These are phyloP conservation scores for Candida frijolesensis DNA, from an alignment of 1,139 yeast genomes.

Conservation along the genomic window DNA sequence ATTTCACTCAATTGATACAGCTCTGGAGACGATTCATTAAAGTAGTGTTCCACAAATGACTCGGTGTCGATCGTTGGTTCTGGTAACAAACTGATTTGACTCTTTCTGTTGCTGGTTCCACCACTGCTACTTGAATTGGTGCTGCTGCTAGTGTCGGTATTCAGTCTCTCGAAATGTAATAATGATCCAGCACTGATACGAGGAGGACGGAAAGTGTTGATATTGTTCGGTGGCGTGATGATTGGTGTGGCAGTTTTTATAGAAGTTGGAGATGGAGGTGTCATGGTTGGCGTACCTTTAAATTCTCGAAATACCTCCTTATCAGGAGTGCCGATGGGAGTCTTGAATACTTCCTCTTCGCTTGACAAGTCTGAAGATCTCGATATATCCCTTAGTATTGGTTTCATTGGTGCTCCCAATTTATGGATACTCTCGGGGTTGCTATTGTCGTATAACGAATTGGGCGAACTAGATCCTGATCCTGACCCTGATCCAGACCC, in stretches of 20 bases:
- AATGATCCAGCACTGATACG: slow-evolving; percentile 8
- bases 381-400: slow-evolving; percentile 6
- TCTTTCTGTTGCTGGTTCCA: slow-evolving; percentile 7
- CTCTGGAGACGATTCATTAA: slow-evolving; percentile 13
- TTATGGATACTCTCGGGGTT: background rate
- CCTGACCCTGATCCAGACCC: background rate
- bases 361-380: slow-evolving; percentile 7
- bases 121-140: slow-evolving; percentile 8
- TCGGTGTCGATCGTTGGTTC: slow-evolving; percentile 17
- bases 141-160: slow-evolving; percentile 4
- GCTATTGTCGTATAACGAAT: background rate
- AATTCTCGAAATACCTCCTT: slow-evolving; percentile 5
- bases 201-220: slow-evolving; percentile 1
- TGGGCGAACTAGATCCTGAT: slow-evolving; percentile 1
- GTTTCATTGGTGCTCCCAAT: slow-evolving; percentile 8
- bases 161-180: slow-evolving; percentile 8
- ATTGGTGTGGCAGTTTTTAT: slow-evolving; percentile 5
- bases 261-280: slow-evolving; percentile 5
- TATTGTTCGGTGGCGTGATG: slow-evolving; percentile 6
- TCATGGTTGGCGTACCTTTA: slow-evolving; percentile 5
- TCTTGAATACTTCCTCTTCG: slow-evolving; percentile 6
- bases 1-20: slow-evolving; percentile 11
- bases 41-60: slow-evolving; percentile 16
- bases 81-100: slow-evolving; percentile 13
- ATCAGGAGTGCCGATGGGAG: slow-evolving; percentile 10